Evolutionary conservation across 441 rosid species (phyloP).

Genomic region (Adansonia grandidieri): DNA sequence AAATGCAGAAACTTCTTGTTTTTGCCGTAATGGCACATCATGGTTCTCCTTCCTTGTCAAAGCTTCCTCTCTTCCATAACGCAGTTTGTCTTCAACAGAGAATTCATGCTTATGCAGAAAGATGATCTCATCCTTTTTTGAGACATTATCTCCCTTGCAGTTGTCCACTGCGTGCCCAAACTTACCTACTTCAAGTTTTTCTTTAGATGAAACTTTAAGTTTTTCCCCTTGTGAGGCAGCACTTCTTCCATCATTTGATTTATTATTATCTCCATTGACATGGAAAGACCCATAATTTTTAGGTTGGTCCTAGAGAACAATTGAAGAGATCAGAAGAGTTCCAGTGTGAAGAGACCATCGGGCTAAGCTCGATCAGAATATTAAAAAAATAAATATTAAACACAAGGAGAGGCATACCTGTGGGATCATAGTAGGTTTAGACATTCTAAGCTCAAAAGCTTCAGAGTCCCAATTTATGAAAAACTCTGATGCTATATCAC

Average conservation of each 20-base stretch:
- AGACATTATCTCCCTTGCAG: constrained; percentile 32
- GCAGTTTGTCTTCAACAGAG: constrained; percentile 29
- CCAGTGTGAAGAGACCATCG: neutral
- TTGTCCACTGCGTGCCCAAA: constrained; percentile 33
- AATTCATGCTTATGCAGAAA: constrained; percentile 31
- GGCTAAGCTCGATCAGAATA: constrained; percentile 1
- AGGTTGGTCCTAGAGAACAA: constrained; percentile 49
- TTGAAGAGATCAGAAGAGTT: neutral
- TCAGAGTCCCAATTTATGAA: constrained; percentile 73
- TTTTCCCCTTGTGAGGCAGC: constrained; percentile 34
- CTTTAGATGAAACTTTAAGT: constrained; percentile 38
- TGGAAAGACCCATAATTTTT: constrained; percentile 44
- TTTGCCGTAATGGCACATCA: constrained; percentile 39
- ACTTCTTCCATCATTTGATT: constrained; percentile 38
- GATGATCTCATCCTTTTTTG: constrained; percentile 30
- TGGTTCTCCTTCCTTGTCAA: constrained; percentile 36
- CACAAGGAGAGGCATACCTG: constrained; percentile 47
- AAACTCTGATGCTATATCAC: constrained; percentile 70
- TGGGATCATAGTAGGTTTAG: constrained; percentile 40
- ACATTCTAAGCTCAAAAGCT: constrained; percentile 58
- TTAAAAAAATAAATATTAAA: neutral
- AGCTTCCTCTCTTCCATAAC: constrained; percentile 39
- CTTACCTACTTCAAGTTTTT: constrained; percentile 35
- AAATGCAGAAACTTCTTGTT: constrained; percentile 39
- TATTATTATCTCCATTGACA: constrained; percentile 40